phyloP scores from a whole-genome alignment of 2,329 filamentous ascomycete species.

The Neofusicoccum laricinum region DNA sequence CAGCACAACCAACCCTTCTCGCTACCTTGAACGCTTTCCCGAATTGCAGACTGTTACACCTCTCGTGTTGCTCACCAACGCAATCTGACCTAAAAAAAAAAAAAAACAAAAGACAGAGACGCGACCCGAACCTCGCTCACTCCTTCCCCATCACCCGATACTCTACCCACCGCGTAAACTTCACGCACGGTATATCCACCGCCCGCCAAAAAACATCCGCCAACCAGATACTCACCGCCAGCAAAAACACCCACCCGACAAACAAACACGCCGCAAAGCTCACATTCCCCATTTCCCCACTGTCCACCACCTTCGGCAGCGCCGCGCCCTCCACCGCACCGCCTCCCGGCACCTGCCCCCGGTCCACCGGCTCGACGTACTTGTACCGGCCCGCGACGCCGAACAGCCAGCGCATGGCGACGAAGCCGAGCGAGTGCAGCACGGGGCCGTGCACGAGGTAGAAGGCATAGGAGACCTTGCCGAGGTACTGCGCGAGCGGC shows the following conservation, averaged over 20 bases:
- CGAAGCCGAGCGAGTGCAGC: constrained; percentile 39
- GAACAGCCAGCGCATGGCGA: constrained; percentile 28
- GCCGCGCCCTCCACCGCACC: background rate
- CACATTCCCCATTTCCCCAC: constrained; percentile 31
- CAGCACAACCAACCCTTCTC: too few species aligned
- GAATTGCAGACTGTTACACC: too few species aligned
- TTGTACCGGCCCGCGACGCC: constrained; percentile 10
- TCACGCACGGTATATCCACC: constrained; percentile 52
- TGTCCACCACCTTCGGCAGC: constrained; percentile 17
- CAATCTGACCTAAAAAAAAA: background rate
- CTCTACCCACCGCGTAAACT: constrained; percentile 51
- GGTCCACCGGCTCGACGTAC: background rate
- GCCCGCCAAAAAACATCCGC: constrained; percentile 59
- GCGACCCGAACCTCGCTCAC: background rate
- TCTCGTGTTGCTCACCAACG: too few species aligned
- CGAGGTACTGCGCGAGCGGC: constrained; percentile 53
- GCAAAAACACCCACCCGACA: constrained; percentile 32
- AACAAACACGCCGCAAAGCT: background rate
- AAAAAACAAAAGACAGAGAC: background rate
- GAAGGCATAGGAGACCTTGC: constrained; percentile 56
- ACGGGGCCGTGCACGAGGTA: constrained; percentile 58
- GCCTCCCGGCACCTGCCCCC: constrained; percentile 13
- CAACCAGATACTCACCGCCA: constrained; percentile 47
- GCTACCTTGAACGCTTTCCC: too few species aligned
- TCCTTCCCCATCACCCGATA: constrained; percentile 11